Base-by-base conservation (phyloP, 2,329 filamentous ascomycete genomes). In the Juglanconis oblonga region DNA sequence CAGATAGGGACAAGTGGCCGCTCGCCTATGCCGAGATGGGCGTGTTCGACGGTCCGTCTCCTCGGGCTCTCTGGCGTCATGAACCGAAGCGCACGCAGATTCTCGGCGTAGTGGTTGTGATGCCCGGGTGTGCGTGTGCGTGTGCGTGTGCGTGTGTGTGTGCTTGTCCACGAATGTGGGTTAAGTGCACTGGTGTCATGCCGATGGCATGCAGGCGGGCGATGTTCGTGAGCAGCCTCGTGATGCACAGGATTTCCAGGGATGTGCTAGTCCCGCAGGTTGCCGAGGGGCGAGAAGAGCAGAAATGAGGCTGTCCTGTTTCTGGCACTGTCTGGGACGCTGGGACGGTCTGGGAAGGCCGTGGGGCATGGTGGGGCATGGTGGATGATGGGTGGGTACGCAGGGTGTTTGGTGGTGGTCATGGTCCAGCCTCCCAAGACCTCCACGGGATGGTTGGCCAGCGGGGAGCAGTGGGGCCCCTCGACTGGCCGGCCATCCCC, bases 171-270 rank as follows among this genome's bases (percentile, higher is more conserved):
- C n/a, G n/a, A n/a, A n/a, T n/a, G n/a, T n/a, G n/a, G n/a, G n/a
- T n/a, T n/a, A n/a, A 50, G 58, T 33, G 59, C 35, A 40, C 3
- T 40, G 11, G 11, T 5, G 38, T 9, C 10, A 13, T 31, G 51
- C 24, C 51, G 58, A 35, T 54, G 51, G 47, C 55, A 61, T 55
- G 59, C 55, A 55, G 55, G 24, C 45, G 49, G 55, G 57, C 35
- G 17, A 33, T 42, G 36, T 54, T 58, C 55, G 52, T 51, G 51
- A 59, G 47, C 55, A 59, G 59, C 59, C 59, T 55, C 59, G 59
- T 62, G 59, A 62, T 59, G 52, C 45, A 58, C 52, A 59, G 51
- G 52, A 62, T 36, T 17, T 17, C 35, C 59, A 59, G 59, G 59
- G 56, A 58, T 59, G 53, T 59, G 56, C 59, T 55, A 36, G 59